A percentile compares a stretch with the other conserved stretches of the same genome.
Evolutionary conservation across 129 eudicot genomes (phyloP).

Genomic region (Flaveria robusta): DNA sequence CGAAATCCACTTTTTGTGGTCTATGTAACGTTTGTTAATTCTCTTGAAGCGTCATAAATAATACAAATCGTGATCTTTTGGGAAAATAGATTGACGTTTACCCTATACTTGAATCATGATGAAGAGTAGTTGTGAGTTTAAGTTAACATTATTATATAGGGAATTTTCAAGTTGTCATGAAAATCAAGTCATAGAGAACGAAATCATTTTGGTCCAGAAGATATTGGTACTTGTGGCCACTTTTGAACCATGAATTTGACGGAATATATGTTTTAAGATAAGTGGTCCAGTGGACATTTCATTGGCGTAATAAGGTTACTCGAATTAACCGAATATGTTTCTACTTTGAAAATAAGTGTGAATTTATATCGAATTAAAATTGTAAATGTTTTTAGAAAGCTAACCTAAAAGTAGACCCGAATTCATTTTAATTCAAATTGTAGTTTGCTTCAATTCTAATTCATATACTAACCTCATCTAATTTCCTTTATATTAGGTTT

Average conservation of each 20-base stretch:
- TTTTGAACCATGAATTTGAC: neutral
- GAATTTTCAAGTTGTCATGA: conserved; percentile 32
- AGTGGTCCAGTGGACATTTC: neutral
- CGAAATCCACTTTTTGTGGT: neutral
- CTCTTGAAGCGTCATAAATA: neutral
- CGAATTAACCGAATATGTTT: neutral
- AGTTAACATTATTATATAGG: conserved; percentile 26
- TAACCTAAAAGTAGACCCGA: too few species aligned
- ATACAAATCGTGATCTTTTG: too few species aligned
- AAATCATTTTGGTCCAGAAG: conserved; percentile 16
- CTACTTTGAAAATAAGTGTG: too few species aligned
- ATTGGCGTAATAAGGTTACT: neutral
- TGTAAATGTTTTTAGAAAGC: too few species aligned
- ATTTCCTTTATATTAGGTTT: too few species aligned
- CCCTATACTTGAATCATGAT: conserved; percentile 14
- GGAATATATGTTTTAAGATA: conserved; percentile 8
- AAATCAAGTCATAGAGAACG: conserved; percentile 20
- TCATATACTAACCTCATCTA: too few species aligned
- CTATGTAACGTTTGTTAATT: neutral
- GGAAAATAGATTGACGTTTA: conserved; percentile 20
- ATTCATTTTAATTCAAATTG: too few species aligned
- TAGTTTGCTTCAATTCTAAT: too few species aligned
- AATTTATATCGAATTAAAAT: too few species aligned
- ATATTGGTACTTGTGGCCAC: conserved; percentile 19
- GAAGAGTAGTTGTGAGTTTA: conserved; percentile 31